phyloP scores from a whole-genome alignment of 1,139 yeast species.

The Suhomyces terraborum region DNA sequence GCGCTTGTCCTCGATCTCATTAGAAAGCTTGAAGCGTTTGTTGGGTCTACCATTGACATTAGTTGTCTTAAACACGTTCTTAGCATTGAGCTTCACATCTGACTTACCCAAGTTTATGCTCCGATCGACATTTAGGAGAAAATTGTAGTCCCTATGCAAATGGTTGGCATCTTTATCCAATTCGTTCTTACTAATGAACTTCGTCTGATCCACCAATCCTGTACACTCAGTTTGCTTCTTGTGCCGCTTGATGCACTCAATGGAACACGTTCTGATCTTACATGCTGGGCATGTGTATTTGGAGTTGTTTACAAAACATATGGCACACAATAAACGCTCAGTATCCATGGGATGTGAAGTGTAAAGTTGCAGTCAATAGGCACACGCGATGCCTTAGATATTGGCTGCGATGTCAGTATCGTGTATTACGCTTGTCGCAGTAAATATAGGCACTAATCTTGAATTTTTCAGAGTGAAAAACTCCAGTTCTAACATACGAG shows the following conservation, averaged over 20 bases:
- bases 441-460: slow-evolving; percentile 7
- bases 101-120: slow-evolving; percentile 51
- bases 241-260: slow-evolving; percentile 71
- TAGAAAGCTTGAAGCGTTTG: slow-evolving; percentile 32
- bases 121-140: slow-evolving; percentile 63
- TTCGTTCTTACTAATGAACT: slow-evolving; percentile 52
- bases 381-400: background rate
- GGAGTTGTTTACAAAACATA: slow-evolving; percentile 48
- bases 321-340: slow-evolving; percentile 39
- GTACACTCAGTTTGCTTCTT: slow-evolving; percentile 63
- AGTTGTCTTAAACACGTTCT: slow-evolving; percentile 38
- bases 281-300: slow-evolving; percentile 92
- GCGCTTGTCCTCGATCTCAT: slow-evolving; percentile 28
- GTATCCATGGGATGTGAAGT: slow-evolving; percentile 8
- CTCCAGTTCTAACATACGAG: background rate
- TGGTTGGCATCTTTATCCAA: slow-evolving; percentile 35
- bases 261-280: slow-evolving; percentile 62
- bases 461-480: slow-evolving; percentile 10
- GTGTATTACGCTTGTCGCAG: slow-evolving; percentile 7
- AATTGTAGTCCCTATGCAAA: slow-evolving; percentile 84
- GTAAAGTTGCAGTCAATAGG: background rate
- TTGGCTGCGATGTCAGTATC: slow-evolving; percentile 9
- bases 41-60: slow-evolving; percentile 18
- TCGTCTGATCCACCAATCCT: slow-evolving; percentile 66
- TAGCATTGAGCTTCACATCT: slow-evolving; percentile 46